Percentiles rank a stretch among this genome's conserved stretches.
Conservation (phyloP, 148 eudicot genomes). For the Drosera capensis region DNA sequence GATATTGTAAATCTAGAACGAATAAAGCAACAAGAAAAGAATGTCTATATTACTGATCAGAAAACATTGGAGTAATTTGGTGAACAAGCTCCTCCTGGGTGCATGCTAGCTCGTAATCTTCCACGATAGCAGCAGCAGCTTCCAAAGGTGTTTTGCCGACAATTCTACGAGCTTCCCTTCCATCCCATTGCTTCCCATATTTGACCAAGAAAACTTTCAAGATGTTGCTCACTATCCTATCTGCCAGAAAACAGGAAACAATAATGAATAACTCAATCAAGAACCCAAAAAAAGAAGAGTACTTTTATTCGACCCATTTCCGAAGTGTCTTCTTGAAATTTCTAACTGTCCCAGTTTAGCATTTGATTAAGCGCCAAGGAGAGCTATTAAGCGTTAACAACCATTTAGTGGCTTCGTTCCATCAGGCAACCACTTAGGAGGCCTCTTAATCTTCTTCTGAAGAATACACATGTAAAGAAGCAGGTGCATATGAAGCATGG, state of each 20-base stretch:
- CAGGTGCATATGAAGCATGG: background rate
- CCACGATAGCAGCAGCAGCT: conserved; percentile 65
- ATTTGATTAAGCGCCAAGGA: too few relatives aligned
- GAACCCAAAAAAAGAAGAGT: background rate
- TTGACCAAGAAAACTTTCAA: conserved; percentile 48
- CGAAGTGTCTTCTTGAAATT: too few relatives aligned
- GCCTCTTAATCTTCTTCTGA: background rate
- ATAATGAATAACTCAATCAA: conserved; percentile 3
- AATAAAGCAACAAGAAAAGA: conserved; percentile 7
- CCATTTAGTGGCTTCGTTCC: too few relatives aligned
- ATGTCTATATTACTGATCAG: conserved; percentile 44
- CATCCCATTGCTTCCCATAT: conserved; percentile 89
- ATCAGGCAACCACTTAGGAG: background rate
- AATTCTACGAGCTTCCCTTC: conserved; percentile 32
- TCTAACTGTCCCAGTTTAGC: too few relatives aligned
- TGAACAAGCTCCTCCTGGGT: conserved; percentile 47
- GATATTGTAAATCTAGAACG: too few relatives aligned
- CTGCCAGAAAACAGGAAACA: conserved; percentile 28
- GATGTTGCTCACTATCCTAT: conserved; percentile 56
- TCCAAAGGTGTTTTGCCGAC: conserved; percentile 71
- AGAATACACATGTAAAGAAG: background rate
- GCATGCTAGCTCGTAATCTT: conserved; percentile 62
- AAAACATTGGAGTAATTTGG: conserved; percentile 43
- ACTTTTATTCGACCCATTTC: too few relatives aligned
- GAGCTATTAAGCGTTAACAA: too few relatives aligned